Evolutionary conservation across 23 red algal genomes (phyloP).

Genomic region (Gracilaria caudata): DNA sequence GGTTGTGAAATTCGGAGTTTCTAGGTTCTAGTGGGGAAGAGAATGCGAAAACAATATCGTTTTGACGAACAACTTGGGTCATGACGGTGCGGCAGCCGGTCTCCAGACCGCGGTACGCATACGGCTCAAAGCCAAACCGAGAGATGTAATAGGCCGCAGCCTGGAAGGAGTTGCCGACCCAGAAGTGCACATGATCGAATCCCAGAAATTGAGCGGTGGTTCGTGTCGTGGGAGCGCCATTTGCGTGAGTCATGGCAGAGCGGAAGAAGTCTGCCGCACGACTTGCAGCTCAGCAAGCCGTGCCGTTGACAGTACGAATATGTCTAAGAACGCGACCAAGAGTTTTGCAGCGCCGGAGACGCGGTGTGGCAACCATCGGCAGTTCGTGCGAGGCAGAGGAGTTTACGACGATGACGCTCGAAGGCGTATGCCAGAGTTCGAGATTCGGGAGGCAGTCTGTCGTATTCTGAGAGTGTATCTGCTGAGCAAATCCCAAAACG

Average conservation of each 20-base stretch:
- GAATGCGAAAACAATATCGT: constrained; percentile 81
- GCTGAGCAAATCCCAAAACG: background rate
- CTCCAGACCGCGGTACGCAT: constrained; percentile 89
- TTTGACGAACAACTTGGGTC: constrained; percentile 85
- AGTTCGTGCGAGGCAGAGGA: background rate
- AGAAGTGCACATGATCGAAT: constrained; percentile 94
- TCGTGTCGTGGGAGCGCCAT: background rate
- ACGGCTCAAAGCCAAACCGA: constrained; percentile 88
- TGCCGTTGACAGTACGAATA: background rate
- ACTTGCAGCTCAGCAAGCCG: background rate
- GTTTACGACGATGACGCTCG: background rate
- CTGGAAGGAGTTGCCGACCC: constrained; percentile 91
- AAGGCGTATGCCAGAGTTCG: background rate
- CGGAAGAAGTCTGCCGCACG: background rate
- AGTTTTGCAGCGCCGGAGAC: constrained; percentile 1
- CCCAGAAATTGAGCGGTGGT: constrained; percentile 49
- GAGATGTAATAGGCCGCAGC: constrained; percentile 92
- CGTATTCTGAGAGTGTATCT: background rate
- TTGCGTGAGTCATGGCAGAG: constrained; percentile 13
- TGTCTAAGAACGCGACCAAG: background rate
- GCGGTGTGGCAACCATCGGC: constrained; percentile 7
- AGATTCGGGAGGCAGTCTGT: background rate
- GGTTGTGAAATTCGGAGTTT: constrained; percentile 28
- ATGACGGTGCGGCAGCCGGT: constrained; percentile 80
- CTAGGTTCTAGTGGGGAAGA: constrained; percentile 77